Conservation (phyloP, 148 eudicot species). For the Talinum fruticosum region DNA sequence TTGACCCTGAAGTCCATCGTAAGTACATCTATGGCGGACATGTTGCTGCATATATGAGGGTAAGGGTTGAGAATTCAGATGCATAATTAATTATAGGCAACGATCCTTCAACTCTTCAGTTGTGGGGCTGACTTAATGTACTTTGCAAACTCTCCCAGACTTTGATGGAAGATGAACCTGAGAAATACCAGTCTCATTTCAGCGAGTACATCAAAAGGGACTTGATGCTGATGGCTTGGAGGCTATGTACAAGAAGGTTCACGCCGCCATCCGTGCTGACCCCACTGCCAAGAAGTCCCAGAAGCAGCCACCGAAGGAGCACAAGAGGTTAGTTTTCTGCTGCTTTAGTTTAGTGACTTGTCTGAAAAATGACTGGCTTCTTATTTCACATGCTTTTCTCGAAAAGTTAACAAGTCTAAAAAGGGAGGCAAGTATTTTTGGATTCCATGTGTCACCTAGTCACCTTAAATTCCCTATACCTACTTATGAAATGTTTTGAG, state of each 20-base stretch:
- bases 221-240: slow-evolving; percentile 57
- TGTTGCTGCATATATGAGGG: slow-evolving; percentile 67
- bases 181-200: slow-evolving; percentile 65
- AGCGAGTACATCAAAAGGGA: slow-evolving; percentile 43
- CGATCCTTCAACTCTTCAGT: background rate
- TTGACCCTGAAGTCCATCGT: slow-evolving; percentile 70
- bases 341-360: background rate
- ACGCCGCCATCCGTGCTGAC: slow-evolving; percentile 68
- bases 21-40: slow-evolving; percentile 77
- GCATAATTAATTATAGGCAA: background rate
- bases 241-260: slow-evolving; percentile 58
- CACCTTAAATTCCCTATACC: no score
- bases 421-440: no score
- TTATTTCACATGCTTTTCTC: background rate
- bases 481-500: no score
- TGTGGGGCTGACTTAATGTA: background rate
- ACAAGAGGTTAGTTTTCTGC: slow-evolving; percentile 47
- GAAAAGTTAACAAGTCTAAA: background rate
- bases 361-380: background rate
- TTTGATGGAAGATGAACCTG: slow-evolving; percentile 68
- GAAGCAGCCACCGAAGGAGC: slow-evolving; percentile 53
- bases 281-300: slow-evolving; percentile 47
- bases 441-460: no score
- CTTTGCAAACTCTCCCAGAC: slow-evolving; percentile 23
- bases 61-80: slow-evolving; percentile 4